Evolutionary conservation across 2,329 filamentous ascomycete genomes (phyloP), one percentile per base, ranked within the genome.

Genomic region (Penicillium sp.): DNA sequence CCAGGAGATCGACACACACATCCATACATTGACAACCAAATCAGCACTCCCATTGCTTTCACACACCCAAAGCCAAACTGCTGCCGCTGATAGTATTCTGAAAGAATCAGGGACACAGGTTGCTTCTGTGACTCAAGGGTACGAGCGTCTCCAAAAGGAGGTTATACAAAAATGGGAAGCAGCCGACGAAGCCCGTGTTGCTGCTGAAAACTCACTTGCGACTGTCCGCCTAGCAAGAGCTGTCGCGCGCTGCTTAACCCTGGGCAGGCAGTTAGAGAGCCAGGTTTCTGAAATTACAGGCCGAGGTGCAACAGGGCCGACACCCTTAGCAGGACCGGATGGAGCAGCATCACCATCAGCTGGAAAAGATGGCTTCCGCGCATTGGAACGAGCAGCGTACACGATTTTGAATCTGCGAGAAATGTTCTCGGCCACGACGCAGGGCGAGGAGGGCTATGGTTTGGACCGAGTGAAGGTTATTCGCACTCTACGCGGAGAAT

Each of bases 1-100:
- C 3, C 93, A 97, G 66, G 93, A 97, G 70, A 85, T 98, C 57
- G 91, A 97, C 71, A 95, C 90, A 0, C 89, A 95, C 66, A 95
- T 98, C 56, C 88, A 98, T 68, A 80, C 81, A 3, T 78, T 97
- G 35, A 94, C 91, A 6, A 93, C 89, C 2, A 84, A 86, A 55
- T 87, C 84, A 26, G 89, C 93, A 3, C 73, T 91, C 0, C 87
- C 89, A 0, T 77, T 98, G 26, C 78, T 98, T 19, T 75, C 82
- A 28, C 79, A 96, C 68, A 94, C 90, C 3, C 77, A 82, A 53
- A 74, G 80, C 38, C 87, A 93, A 67, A 86, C 83, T 13, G 77
- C 81, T 29, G 82, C 88, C 2, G 88, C 86, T 57, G 77, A 78
- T 45, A 77, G 77, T 46, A 85, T 97, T 56, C 74, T 95, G 47